These are phyloP conservation scores for Coemansia pectinata DNA, from an alignment of 192 early-diverging fungal genomes.

Conservation along the genomic window DNA sequence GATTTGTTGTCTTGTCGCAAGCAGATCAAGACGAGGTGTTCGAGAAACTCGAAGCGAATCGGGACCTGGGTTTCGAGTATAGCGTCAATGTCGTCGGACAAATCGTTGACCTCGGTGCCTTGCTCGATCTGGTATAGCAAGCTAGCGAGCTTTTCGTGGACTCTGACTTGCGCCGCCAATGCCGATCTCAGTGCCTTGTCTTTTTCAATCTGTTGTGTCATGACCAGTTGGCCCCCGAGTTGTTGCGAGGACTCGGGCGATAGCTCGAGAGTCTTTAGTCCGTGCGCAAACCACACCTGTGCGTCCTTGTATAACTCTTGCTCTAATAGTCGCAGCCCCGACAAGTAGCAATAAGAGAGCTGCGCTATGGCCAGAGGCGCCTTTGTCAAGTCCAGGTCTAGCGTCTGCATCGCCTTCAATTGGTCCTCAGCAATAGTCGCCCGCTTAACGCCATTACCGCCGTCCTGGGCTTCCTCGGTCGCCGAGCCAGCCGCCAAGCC, in stretches of 20 bases:
- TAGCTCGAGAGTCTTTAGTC: neutral
- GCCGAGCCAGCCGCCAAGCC: neutral
- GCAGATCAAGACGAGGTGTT: conserved; percentile 18
- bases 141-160: conserved; percentile 23
- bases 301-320: conserved; percentile 21
- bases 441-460: neutral
- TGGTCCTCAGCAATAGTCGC: conserved; percentile 29
- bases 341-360: conserved; percentile 32
- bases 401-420: conserved; percentile 4
- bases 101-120: conserved; percentile 3
- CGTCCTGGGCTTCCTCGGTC: neutral
- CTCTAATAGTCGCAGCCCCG: conserved; percentile 41
- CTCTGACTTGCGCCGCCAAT: conserved; percentile 20
- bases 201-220: conserved; percentile 32
- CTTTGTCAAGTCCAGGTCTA: conserved; percentile 9
- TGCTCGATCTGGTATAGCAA: conserved; percentile 14
- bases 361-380: conserved; percentile 19
- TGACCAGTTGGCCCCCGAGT: neutral
- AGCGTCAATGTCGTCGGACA: conserved; percentile 19
- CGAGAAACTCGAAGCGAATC: conserved; percentile 48
- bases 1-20: conserved; percentile 20
- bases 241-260: neutral
- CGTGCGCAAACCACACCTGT: conserved; percentile 33
- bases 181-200: conserved; percentile 19
- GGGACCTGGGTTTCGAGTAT: conserved; percentile 21